Base-by-base conservation (phyloP, 2,329 filamentous ascomycete genomes). In the Cytospora mali region DNA sequence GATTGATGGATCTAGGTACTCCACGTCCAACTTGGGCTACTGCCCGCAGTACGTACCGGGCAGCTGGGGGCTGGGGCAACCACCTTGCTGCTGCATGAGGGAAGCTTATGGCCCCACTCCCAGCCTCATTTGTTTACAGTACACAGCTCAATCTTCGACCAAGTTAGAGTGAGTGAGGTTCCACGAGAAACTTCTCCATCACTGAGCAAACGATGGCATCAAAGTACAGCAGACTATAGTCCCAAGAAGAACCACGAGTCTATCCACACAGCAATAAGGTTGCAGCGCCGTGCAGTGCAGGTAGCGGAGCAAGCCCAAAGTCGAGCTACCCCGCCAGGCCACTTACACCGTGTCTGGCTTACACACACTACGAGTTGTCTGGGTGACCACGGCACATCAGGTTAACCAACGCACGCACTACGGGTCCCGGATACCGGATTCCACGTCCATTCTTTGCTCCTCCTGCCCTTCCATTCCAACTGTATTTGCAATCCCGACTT, bases 381-480 rank as follows among this genome's bases (percentile, higher is more conserved):
- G 46, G 48, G 42, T 21, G 48, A 57, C 55, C 35, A 31, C 27
- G 18, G 21, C 42, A 46, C n/a, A 23, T 23, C n/a, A 11, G 16
- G 21, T 48, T 27, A 28, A 39, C 18, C 35, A 29, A n/a, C 53
- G 31, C 21, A 56, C 25, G 27, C 21, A 46, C n/a, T 21, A 29
- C 54, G 21, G 23, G 6, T n/a, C 33, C 28, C 23, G 21, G 21
- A 31, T 31, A 49, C 55, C 39, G 42, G 21, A 29, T 55, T 42
- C 54, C 54, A 39, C 35, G 23, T 28, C 28, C 39, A 10, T 57
- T 57, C 55, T 25, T 57, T 50, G 28, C 29, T 21, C 27, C 39
- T 25, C 29, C n/a, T n/a, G n/a, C n/a, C 50, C 55, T 58, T 62
- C 51, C 61, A 60, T 63, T 63, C 61, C 61, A 60, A 33, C 61